These are phyloP conservation scores for Saccharomyces pastorianus DNA, from an alignment of 1,139 yeast genomes.

Conservation along the genomic window DNA sequence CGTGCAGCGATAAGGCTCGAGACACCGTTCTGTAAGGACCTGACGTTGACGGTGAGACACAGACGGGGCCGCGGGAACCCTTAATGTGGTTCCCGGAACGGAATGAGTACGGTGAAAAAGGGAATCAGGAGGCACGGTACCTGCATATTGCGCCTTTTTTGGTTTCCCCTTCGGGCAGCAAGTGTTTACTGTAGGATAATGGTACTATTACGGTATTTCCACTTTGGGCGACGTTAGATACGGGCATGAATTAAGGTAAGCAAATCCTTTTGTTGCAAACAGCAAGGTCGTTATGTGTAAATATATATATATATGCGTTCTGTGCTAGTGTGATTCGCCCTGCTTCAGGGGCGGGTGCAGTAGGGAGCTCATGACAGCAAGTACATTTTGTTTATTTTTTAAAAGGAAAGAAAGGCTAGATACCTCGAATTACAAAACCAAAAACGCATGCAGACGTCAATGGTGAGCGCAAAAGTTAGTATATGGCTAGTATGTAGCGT, in stretches of 20 bases:
- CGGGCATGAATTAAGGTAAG: neutral
- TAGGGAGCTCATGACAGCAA: neutral
- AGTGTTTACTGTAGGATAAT: constrained; percentile 8
- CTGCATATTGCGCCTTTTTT: constrained; percentile 5
- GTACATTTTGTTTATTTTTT: neutral
- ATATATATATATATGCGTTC: neutral
- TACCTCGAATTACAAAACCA: neutral
- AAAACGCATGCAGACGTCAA: neutral
- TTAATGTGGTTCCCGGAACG: neutral
- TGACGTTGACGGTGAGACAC: neutral
- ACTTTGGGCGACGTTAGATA: neutral
- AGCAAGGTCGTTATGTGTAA: neutral
- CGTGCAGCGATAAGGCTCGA: neutral
- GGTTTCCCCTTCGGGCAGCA: constrained; percentile 7
- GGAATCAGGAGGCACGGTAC: constrained; percentile 5
- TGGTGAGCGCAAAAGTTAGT: neutral
- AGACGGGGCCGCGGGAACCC: neutral
- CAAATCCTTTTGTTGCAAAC: neutral
- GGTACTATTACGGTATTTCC: neutral
- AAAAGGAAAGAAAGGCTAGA: neutral
- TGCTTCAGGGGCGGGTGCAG: neutral
- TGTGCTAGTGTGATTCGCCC: neutral
- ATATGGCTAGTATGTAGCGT: neutral
- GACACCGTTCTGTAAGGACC: neutral
- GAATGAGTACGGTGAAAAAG: neutral